phyloP scores from a whole-genome alignment of 2,329 filamentous ascomycete genomes.

The Aspergillus sp. region DNA sequence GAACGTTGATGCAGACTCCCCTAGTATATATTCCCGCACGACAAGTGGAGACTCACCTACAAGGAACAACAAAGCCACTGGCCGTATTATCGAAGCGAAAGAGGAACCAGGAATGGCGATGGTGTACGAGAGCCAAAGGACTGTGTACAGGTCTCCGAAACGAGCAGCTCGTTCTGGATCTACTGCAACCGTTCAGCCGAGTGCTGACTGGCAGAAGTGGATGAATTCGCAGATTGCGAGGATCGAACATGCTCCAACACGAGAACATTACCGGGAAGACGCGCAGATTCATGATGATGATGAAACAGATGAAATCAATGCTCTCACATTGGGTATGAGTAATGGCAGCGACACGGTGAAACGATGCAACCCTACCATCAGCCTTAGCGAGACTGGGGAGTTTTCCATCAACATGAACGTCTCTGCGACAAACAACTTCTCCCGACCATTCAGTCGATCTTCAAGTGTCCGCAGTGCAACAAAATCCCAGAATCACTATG shows the following conservation, averaged over 20 bases:
- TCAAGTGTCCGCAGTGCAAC: slow-evolving; percentile 22
- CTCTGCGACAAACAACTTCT: slow-evolving; percentile 26
- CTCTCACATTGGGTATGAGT: background rate
- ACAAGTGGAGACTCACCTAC: slow-evolving; percentile 28
- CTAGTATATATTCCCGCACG: slow-evolving; percentile 39
- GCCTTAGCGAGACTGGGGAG: background rate
- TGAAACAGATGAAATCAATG: slow-evolving; percentile 4
- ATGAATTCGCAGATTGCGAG: slow-evolving; percentile 31
- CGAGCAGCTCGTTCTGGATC: slow-evolving; percentile 5
- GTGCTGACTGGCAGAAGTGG: slow-evolving; percentile 33
- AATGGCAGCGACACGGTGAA: background rate
- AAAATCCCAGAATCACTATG: slow-evolving; percentile 7
- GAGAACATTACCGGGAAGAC: slow-evolving; percentile 33
- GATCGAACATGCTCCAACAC: slow-evolving; percentile 20
- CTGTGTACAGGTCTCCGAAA: slow-evolving; percentile 26
- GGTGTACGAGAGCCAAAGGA: slow-evolving; percentile 26
- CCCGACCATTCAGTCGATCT: slow-evolving; percentile 29
- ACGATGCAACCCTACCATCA: background rate
- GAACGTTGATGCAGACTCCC: slow-evolving; percentile 20
- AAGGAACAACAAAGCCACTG: slow-evolving; percentile 4
- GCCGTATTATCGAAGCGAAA: slow-evolving; percentile 2
- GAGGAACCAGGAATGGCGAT: slow-evolving; percentile 31
- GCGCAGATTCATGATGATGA: slow-evolving; percentile 30
- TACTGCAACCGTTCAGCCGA: slow-evolving; percentile 13
- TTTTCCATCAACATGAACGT: slow-evolving; percentile 4